Evolutionary conservation across 352 stramenopile species (phyloP).

Genomic region (Phytophthora sansomeana): DNA sequence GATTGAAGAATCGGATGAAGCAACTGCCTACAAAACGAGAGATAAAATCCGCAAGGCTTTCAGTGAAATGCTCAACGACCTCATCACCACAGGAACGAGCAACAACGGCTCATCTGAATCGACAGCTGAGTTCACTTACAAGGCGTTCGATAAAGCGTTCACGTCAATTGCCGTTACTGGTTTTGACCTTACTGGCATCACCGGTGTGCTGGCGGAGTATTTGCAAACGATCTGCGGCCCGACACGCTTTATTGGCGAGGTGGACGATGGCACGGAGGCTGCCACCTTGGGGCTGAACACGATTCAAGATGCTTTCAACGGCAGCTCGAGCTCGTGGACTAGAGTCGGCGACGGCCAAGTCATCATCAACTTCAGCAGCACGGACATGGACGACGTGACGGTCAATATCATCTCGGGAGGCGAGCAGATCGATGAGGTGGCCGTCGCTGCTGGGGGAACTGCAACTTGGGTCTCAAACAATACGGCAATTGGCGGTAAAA

Average conservation of each 20-base stretch:
- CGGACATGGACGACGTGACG: not conserved
- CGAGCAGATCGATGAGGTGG: too few species aligned
- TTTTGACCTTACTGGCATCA: too few species aligned
- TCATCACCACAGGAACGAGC: conserved; percentile 50
- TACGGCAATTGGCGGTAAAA: too few species aligned
- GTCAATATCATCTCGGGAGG: not conserved
- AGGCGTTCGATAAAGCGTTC: conserved; percentile 48
- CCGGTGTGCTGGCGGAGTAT: too few species aligned
- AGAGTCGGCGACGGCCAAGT: conserved; percentile 10
- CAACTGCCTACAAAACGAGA: conserved; percentile 44
- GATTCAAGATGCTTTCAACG: conserved; percentile 51
- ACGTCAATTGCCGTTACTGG: conserved; percentile 48
- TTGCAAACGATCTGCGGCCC: too few species aligned
- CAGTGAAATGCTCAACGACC: conserved; percentile 57
- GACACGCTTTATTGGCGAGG: too few species aligned
- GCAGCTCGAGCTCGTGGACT: conserved; percentile 49
- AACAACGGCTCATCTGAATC: conserved; percentile 44
- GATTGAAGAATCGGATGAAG: conserved; percentile 33
- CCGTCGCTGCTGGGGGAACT: not conserved
- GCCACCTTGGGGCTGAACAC: conserved; percentile 50
- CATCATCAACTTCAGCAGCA: not conserved
- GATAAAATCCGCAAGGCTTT: conserved; percentile 63
- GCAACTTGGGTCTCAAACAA: too few species aligned
- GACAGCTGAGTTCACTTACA: conserved; percentile 45
- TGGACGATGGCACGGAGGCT: conserved; percentile 43